phyloP scores from a whole-genome alignment of 2,329 filamentous ascomycete species.

The Ceratocystis papillata region DNA sequence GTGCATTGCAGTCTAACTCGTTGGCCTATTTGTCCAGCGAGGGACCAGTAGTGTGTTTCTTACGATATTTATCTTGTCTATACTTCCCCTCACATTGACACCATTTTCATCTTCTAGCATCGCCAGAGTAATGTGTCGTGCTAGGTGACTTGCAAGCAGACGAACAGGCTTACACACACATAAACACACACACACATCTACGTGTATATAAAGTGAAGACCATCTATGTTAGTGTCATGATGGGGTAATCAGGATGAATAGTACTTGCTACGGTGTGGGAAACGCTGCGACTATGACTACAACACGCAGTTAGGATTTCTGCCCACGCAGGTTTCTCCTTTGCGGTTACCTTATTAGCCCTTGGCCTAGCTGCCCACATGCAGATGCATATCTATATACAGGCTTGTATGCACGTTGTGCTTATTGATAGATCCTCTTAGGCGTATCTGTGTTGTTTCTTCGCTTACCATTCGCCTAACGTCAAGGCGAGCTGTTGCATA shows the following conservation, averaged over 20 bases:
- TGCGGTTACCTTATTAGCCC: neutral
- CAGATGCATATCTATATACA: neutral
- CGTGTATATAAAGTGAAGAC: neutral
- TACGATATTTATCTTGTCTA: neutral
- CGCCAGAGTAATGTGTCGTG: neutral
- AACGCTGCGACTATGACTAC: neutral
- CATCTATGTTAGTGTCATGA: neutral
- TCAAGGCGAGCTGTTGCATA: too few species aligned
- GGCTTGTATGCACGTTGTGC: neutral
- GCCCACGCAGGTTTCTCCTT: neutral
- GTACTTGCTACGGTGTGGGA: neutral
- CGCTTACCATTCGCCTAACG: neutral
- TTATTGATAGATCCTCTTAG: neutral
- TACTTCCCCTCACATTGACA: neutral
- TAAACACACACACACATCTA: too few species aligned
- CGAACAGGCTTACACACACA: too few species aligned
- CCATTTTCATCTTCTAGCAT: neutral
- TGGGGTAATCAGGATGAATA: neutral
- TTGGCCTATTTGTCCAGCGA: neutral
- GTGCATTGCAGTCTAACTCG: neutral
- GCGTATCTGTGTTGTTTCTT: neutral
- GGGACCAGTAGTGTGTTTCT: neutral
- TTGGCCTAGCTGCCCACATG: neutral
- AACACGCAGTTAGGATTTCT: neutral
- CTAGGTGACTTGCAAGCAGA: neutral